Base-by-base conservation (phyloP, 805 yeast species). In the Myxozyma sirexii region DNA sequence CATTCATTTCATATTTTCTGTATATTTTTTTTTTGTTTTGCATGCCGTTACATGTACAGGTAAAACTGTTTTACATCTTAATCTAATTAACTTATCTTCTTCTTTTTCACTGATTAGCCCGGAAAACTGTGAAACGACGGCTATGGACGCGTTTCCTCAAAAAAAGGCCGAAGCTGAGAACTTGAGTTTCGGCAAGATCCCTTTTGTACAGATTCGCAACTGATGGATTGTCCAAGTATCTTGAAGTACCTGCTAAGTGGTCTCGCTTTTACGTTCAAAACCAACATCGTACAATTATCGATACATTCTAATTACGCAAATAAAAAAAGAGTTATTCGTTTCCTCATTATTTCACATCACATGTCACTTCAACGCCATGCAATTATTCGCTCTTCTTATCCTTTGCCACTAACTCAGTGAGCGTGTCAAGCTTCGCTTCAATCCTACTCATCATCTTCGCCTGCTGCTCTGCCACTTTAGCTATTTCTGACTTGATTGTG, bases 371-470 rank as follows among this genome's bases (percentile, higher is more conserved):
- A 55, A 24, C 41, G 46, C 49, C 35, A 43, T 33, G 37, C 38
- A 56, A 43, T 37, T 35, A 43, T 24, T 56, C 59, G 39, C 33
- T 49, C 37, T 43, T 56, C 46, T 56, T 37, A 5, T 50, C 49
- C 47, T 42, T 35, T 19, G 33, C 51, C 4, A 39, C 46, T 26
- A 43, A 15, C 45, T 49, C 50, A 6, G 44, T 46, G 7, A 56
- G 31, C 10, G 49, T 23, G 26, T 56, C 59, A 29, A 55, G 54
- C 39, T 55, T 55, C 10, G 37, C 33, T 43, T 55, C 52, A 17
- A 55, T 29, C 43, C 39, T 44, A 13, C 24, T 33, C 44, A 52
- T 35, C n/a, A 44, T 39, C 54, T 38, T 43, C 19, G 17, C 29
- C 21, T 31, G 50, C 49, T 43, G 26, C 26, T 52, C 50, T 19